Percentiles rank a stretch among this genome's conserved stretches.
Conservation (phyloP, 108 stramenopile species). For the Nitzschia palea region DNA sequence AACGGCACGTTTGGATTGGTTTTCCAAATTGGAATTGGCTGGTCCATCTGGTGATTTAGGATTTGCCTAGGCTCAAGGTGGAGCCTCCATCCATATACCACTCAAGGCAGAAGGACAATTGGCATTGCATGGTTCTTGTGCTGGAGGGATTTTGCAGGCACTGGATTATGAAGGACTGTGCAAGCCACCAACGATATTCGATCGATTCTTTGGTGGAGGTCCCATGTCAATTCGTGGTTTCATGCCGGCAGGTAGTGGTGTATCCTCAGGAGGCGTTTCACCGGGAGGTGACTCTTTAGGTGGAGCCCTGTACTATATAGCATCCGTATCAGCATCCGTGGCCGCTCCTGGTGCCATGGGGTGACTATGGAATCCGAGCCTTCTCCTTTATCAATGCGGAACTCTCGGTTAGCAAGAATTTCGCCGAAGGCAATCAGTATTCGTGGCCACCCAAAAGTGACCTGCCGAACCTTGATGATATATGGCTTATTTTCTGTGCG, state of each 20-base stretch:
- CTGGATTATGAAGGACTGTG: constrained; percentile 67
- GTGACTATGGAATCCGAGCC: constrained; percentile 59
- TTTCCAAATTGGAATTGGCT: constrained; percentile 56
- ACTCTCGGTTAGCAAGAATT: constrained; percentile 52
- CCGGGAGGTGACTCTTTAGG: constrained; percentile 82
- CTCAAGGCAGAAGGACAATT: constrained; percentile 25
- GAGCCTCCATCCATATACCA: constrained; percentile 54
- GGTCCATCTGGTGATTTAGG: constrained; percentile 81
- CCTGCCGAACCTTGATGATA: too few species aligned
- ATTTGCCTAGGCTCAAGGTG: constrained; percentile 62
- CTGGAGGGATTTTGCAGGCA: constrained; percentile 51
- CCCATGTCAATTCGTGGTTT: constrained; percentile 80
- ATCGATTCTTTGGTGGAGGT: constrained; percentile 84
- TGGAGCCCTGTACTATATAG: constrained; percentile 77
- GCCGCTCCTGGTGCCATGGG: constrained; percentile 52
- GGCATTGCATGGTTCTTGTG: constrained; percentile 61
- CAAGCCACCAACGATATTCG: constrained; percentile 50
- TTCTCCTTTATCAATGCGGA: constrained; percentile 83
- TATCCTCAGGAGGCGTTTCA: constrained; percentile 30
- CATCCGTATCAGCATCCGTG: constrained; percentile 56
- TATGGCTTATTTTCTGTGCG: too few species aligned
- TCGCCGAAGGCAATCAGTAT: too few species aligned
- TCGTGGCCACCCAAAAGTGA: too few species aligned
- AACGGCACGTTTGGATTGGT: constrained; percentile 59
- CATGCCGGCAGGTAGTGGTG: constrained; percentile 78